phyloP scores from a whole-genome alignment of 2,329 filamentous ascomycete species.

The Cryphonectria parasitica region DNA sequence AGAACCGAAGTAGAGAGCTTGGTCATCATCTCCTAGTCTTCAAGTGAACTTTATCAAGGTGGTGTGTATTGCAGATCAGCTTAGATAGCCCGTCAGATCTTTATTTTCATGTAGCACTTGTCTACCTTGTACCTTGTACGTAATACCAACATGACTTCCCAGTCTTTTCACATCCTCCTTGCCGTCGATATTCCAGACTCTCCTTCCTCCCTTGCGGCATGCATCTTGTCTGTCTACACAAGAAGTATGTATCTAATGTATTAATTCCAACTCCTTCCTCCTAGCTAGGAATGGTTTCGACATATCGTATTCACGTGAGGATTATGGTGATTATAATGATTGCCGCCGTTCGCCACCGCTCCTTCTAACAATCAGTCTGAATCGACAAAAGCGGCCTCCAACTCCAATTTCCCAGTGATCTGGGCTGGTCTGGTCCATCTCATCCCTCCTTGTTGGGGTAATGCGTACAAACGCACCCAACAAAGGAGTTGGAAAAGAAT shows the following conservation, averaged over 20 bases:
- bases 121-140: too few species aligned
- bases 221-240: not conserved
- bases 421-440: not conserved
- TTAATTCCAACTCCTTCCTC: not conserved
- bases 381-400: not conserved
- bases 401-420: not conserved
- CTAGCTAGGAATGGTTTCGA: not conserved
- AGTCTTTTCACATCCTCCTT: not conserved
- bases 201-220: not conserved
- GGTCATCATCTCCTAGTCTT: too few species aligned
- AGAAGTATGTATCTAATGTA: not conserved
- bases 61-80: not conserved
- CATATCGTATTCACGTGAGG: conserved; percentile 23
- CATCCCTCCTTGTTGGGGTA: not conserved
- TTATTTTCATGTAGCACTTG: too few species aligned
- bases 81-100: not conserved
- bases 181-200: not conserved
- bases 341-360: not conserved
- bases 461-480: not conserved
- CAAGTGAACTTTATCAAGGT: too few species aligned
- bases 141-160: not conserved
- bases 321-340: conserved; percentile 15
- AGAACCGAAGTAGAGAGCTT: too few species aligned
- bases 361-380: not conserved
- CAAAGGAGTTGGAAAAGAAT: not conserved